Base-by-base conservation (phyloP, 2,329 filamentous ascomycete genomes). In the Boeremia lycopersici region DNA sequence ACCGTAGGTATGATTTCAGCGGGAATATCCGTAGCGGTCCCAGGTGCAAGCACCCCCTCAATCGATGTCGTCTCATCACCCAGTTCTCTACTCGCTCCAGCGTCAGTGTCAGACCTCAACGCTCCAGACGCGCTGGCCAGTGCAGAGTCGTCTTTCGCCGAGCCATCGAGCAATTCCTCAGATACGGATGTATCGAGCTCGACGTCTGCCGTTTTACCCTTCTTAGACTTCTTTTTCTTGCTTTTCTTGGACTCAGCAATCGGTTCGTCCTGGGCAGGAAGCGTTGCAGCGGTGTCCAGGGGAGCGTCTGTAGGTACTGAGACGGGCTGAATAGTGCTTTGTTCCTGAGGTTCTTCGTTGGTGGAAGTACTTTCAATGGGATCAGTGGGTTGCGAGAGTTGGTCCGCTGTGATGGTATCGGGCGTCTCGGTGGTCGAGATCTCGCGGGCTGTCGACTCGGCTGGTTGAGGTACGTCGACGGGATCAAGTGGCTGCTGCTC, bases 211-310 rank as follows among this genome's bases (percentile, higher is more conserved):
- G 53, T 36, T 34, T 60, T 59, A 6, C 36, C 49, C 43, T 62
- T 66, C 48, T 65, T 67, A 12, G 46, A 55, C 47, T 68, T 67
- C 56, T 64, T 67, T 36, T 65, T 68, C 55, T 63, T 66, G 39
- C 48, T 55, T 45, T 63, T 65, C 45, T 63, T 65, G 5, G 57
- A 17, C 28, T 63, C 55, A 7, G 60, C 42, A 9, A 44, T 29
- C 2, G 56, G 19, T n/a, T 50, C 50, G 1, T 41, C 39, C 25
- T 25, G 49, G 1, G 29, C 26, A 17, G 48, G 4, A 11, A 4
- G 9, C n/a, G 34, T 19, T 12, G 23, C 17, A 25, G 30, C n/a
- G 23, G 7, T 28, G 19, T 28, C 15, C 2, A 26, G 13, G 8
- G 36, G 9, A 3, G 17, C 29, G n/a, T 47, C 38, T 4, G 30